A percentile compares a stretch with the other conserved stretches of the same genome.
These are phyloP conservation scores for Baudoinia panamericana DNA, from an alignment of 495 filamentous ascomycete genomes.

Conservation along the genomic window DNA sequence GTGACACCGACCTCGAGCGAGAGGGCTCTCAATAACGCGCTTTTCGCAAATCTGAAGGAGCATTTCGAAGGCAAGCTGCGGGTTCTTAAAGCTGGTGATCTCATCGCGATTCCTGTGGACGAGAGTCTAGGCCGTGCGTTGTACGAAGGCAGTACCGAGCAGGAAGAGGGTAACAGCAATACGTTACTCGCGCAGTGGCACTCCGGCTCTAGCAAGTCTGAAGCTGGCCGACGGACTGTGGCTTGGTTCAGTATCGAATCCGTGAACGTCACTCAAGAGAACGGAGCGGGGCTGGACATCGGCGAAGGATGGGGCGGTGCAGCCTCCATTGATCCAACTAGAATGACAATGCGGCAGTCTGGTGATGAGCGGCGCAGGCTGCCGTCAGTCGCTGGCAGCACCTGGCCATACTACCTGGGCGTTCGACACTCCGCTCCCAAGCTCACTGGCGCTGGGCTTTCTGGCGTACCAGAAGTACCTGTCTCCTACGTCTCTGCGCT, in stretches of 20 bases:
- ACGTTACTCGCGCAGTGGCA: constrained; percentile 23
- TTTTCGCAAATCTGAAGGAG: constrained; percentile 71
- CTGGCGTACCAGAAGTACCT: constrained; percentile 23
- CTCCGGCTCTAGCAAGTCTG: not conserved
- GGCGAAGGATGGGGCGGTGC: constrained; percentile 71
- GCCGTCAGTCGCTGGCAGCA: constrained; percentile 56
- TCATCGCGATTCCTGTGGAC: constrained; percentile 78
- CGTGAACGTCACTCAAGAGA: constrained; percentile 38
- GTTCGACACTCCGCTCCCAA: constrained; percentile 32
- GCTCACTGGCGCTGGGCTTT: not conserved
- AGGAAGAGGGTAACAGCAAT: constrained; percentile 23
- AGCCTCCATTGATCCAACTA: constrained; percentile 65
- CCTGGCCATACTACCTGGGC: constrained; percentile 80
- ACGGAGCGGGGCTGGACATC: constrained; percentile 33
- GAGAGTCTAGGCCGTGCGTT: constrained; percentile 63
- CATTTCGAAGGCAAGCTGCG: constrained; percentile 70
- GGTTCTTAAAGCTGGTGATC: constrained; percentile 69
- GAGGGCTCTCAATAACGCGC: constrained; percentile 61
- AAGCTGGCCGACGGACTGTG: constrained; percentile 33
- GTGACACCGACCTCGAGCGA: constrained; percentile 81
- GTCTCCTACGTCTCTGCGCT: constrained; percentile 48
- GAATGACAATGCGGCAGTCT: constrained; percentile 75
- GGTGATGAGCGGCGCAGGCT: constrained; percentile 68
- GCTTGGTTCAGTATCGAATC: constrained; percentile 86
- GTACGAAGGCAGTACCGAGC: constrained; percentile 41